A percentile compares a stretch with the other conserved stretches of the same genome.
Evolutionary conservation across 2,329 filamentous ascomycete species (phyloP).

Genomic region (Paracamarosporium sp.): DNA sequence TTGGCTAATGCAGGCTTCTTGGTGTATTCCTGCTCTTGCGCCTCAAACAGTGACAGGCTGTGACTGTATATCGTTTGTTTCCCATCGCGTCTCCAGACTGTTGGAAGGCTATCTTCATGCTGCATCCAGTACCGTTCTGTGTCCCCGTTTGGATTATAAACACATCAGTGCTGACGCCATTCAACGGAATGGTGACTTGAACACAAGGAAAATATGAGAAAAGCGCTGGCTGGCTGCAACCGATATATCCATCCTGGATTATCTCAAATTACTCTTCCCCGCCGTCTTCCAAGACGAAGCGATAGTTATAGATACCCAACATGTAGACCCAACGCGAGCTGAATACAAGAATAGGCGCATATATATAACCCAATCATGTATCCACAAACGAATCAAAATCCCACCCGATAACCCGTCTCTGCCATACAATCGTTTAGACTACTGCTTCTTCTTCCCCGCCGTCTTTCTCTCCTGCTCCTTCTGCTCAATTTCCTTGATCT

Average conservation of each 20-base stretch:
- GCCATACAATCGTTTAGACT: neutral
- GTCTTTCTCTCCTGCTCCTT: slow-evolving; percentile 42
- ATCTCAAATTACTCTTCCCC: neutral
- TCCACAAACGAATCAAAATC: too few relatives aligned
- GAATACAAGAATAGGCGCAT: neutral
- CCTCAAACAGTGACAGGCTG: neutral
- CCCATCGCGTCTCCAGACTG: neutral
- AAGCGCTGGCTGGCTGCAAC: neutral
- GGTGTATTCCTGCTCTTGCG: neutral
- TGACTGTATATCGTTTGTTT: neutral
- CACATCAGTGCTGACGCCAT: neutral
- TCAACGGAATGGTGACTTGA: neutral
- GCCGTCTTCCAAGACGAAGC: neutral
- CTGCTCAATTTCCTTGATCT: slow-evolving; percentile 70
- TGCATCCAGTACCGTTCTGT: neutral
- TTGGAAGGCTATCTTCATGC: neutral
- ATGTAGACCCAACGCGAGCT: neutral
- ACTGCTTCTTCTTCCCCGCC: slow-evolving; percentile 45
- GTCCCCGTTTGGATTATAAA: neutral
- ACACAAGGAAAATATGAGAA: neutral
- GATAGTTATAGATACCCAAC: neutral
- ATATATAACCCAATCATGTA: neutral
- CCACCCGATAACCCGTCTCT: too few relatives aligned
- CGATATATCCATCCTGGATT: neutral
- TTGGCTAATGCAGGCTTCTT: neutral